These are phyloP conservation scores for Pyrenochaeta sp. DNA, from an alignment of 2,329 filamentous ascomycete genomes.

Conservation along the genomic window DNA sequence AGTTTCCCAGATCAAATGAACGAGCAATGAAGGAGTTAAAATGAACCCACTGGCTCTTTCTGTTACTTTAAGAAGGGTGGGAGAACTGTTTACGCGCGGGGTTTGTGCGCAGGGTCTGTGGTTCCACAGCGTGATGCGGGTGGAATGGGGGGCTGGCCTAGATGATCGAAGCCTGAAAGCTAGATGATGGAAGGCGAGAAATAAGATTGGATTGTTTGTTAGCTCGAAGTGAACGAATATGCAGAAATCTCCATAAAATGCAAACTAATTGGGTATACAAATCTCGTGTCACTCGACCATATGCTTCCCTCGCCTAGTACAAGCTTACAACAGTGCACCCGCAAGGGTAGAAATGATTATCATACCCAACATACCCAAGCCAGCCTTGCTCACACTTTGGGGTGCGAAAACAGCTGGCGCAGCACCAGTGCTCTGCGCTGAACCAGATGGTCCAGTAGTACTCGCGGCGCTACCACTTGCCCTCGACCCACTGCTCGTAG, in stretches of 20 bases:
- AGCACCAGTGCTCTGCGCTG: conserved; percentile 18
- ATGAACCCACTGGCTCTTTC: too few relatives aligned
- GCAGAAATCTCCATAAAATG: too few relatives aligned
- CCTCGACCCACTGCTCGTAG: conserved; percentile 10
- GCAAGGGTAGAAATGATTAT: conserved; percentile 35
- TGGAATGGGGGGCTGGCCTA: too few relatives aligned
- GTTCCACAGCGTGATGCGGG: too few relatives aligned
- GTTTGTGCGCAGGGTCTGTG: too few relatives aligned
- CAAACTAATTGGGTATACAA: background rate
- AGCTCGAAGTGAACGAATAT: background rate
- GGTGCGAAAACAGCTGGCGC: conserved; percentile 18
- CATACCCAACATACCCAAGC: conserved; percentile 38
- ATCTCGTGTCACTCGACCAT: background rate
- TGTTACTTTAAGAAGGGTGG: too few relatives aligned
- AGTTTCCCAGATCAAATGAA: too few relatives aligned
- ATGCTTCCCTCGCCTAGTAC: background rate
- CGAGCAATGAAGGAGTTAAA: too few relatives aligned
- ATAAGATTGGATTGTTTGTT: background rate
- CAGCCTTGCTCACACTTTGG: conserved; percentile 37
- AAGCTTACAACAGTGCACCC: conserved; percentile 35
- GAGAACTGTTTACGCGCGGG: too few relatives aligned
- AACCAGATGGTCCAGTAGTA: conserved; percentile 6
- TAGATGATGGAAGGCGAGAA: background rate
- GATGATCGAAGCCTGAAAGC: too few relatives aligned
- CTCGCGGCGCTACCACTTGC: conserved; percentile 7